Evolutionary conservation across 495 filamentous ascomycete genomes (phyloP).

Genomic region (Articulospora tetracladia): DNA sequence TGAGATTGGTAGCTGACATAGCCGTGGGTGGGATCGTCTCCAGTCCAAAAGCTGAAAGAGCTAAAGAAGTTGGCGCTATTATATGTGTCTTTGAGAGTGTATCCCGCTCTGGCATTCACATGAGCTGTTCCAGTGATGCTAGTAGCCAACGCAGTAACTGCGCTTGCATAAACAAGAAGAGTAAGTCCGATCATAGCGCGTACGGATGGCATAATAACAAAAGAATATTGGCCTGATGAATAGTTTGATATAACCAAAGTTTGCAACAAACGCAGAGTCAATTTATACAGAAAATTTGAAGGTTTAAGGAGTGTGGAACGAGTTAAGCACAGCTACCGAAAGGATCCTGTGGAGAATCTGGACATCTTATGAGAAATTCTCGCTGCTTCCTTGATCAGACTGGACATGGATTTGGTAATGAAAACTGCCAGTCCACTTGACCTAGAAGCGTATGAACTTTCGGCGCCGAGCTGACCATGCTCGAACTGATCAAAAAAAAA

Average conservation of each 20-base stretch:
- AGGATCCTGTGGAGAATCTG: neutral
- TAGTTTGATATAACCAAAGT: neutral
- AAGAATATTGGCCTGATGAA: too few species aligned
- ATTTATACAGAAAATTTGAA: neutral
- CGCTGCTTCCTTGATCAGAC: too few species aligned
- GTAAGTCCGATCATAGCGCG: neutral
- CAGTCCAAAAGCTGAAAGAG: constrained; percentile 50
- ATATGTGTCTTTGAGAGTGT: constrained; percentile 16
- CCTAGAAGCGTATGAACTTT: too few species aligned
- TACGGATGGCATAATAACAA: neutral
- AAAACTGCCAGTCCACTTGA: too few species aligned
- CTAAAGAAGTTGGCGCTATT: constrained; percentile 43
- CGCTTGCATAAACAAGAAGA: neutral
- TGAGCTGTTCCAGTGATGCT: constrained; percentile 4
- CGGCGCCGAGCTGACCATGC: too few species aligned
- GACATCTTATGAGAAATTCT: too few species aligned
- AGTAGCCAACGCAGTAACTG: constrained; percentile 2
- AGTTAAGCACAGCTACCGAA: neutral
- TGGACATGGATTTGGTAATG: too few species aligned
- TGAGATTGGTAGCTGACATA: constrained; percentile 56
- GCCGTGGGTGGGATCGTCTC: constrained; percentile 63
- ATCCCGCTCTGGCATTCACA: constrained; percentile 11
- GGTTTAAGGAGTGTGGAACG: neutral
- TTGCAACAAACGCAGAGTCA: neutral
- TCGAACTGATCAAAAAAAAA: too few species aligned